Evolutionary conservation across 441 rosid species (phyloP), one percentile per base, ranked within the genome.

Genomic region (Erysimum cheiri): DNA sequence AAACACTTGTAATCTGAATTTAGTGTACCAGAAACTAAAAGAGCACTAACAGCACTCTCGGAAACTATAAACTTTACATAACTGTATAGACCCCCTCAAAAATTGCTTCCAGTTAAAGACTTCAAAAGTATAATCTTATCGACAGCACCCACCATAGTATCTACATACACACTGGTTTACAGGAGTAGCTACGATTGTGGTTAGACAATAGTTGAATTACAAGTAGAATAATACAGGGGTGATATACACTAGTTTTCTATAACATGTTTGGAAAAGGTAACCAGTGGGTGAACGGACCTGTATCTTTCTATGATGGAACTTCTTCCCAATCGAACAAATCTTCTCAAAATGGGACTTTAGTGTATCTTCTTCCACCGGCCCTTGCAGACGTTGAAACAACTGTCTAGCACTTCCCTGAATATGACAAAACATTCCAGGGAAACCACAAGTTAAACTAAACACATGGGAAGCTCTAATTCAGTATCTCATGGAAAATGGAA

Each of bases 341-440:
- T 85, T 91, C 73, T 93, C 96, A 82, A 96, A 96, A 88, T 90
- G 99, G 75, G 96, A 92, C 81, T 87, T 96, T 67, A 96, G 80
- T 47, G 88, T 84, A 77, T 90, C 97, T 85, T 93, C 99, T 71
- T 91, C 96, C 89, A 91, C 87, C 3, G 99, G 99, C 67, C 96
- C 93, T 82, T 91, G 99, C 73, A 96, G 77, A 64, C 85, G 91
- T 76, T 96, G 99, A 85, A 96, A 96, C 85, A 96, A 76, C 79
- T 91, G 98, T 72, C 98, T 85, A 62, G 99, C 99, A 84, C 97
- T 96, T 75, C 99, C 99, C 99, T 96, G 88, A 59, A 77, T 58
- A 71, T 71, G 69, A 73, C 67, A 54, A 71, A 80, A 59, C 77
- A 35, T 69, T 46, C 61, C 70, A 44, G 49, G 67, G 39, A 59